Conservation (phyloP, 1,139 yeast species). For the Hyphopichia wangnamkhiaoensis region DNA sequence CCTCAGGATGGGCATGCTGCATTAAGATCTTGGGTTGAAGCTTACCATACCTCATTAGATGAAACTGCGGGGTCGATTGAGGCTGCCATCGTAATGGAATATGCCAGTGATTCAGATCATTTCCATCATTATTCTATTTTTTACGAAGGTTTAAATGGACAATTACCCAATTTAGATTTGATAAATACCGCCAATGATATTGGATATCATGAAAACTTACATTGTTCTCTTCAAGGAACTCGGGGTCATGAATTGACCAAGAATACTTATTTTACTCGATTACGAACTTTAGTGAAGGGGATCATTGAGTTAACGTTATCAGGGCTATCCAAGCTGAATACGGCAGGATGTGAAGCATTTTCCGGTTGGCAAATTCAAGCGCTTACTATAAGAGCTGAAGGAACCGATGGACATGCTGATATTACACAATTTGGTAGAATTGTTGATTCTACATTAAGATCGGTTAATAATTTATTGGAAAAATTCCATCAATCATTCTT, state of each 20-base stretch:
- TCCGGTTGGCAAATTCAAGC: conserved; percentile 98
- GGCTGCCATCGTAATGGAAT: conserved; percentile 86
- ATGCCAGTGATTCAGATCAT: conserved; percentile 64
- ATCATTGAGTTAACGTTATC: conserved; percentile 68
- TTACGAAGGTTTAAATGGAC: conserved; percentile 93
- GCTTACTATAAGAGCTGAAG: conserved; percentile 71
- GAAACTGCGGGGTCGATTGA: conserved; percentile 95
- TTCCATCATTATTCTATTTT: conserved; percentile 73
- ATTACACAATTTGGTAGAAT: conserved; percentile 91
- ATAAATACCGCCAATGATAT: conserved; percentile 76
- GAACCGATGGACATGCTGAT: conserved; percentile 61
- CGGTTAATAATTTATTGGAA: conserved; percentile 89
- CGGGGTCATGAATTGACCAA: conserved; percentile 45
- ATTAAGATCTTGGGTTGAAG: conserved; percentile 87
- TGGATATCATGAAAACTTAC: conserved; percentile 72
- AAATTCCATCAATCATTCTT: conserved; percentile 97
- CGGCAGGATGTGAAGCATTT: conserved; percentile 83
- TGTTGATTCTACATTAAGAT: conserved; percentile 81
- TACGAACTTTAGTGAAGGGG: conserved; percentile 63
- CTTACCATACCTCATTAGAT: conserved; percentile 84
- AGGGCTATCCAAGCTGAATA: conserved; percentile 56
- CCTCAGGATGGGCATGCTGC: conserved; percentile 73
- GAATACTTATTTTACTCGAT: conserved; percentile 54
- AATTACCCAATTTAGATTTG: conserved; percentile 88
- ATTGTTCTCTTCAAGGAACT: conserved; percentile 65